Evolutionary conservation across 768 basidiomycete genomes (phyloP).

Genomic region (Coprinopsis cinerea): DNA sequence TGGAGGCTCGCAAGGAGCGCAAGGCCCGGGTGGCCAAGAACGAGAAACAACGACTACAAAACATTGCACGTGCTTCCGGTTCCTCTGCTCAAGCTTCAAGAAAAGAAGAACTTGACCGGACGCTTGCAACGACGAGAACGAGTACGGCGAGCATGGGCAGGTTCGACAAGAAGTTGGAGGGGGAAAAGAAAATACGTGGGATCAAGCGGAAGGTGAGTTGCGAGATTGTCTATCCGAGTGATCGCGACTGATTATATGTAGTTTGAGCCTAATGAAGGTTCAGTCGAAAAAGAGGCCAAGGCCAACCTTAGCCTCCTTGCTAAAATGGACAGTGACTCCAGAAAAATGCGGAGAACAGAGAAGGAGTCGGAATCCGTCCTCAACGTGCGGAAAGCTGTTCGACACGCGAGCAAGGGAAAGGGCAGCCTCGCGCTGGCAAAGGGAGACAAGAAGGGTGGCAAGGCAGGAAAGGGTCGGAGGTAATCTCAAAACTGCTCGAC

Average conservation of each 20-base stretch:
- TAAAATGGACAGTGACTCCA: constrained; percentile 67
- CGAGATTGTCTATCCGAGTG: background rate
- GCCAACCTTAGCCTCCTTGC: constrained; percentile 70
- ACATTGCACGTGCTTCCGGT: constrained; percentile 53
- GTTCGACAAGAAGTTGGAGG: constrained; percentile 86
- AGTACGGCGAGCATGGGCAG: constrained; percentile 96
- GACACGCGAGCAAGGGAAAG: constrained; percentile 63
- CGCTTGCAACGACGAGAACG: constrained; percentile 65
- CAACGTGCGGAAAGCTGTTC: constrained; percentile 86
- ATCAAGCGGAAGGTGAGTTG: constrained; percentile 83
- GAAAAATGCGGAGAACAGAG: constrained; percentile 49
- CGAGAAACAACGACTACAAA: constrained; percentile 66
- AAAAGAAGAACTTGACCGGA: constrained; percentile 70
- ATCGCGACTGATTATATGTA: constrained; percentile 22
- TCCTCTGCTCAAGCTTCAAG: constrained; percentile 35
- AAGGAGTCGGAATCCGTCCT: constrained; percentile 51
- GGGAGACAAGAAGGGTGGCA: constrained; percentile 24
- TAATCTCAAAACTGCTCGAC: constrained; percentile 4
- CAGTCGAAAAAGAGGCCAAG: constrained; percentile 62
- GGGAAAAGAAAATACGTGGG: constrained; percentile 84
- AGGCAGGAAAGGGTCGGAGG: constrained; percentile 23
- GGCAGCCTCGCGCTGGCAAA: constrained; percentile 56
- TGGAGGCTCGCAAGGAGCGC: constrained; percentile 69
- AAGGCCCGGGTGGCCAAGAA: constrained; percentile 84
- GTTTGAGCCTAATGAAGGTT: constrained; percentile 81